Evolutionary conservation across 2,329 filamentous ascomycete species (phyloP).

Genomic region (Claviceps pusilla): DNA sequence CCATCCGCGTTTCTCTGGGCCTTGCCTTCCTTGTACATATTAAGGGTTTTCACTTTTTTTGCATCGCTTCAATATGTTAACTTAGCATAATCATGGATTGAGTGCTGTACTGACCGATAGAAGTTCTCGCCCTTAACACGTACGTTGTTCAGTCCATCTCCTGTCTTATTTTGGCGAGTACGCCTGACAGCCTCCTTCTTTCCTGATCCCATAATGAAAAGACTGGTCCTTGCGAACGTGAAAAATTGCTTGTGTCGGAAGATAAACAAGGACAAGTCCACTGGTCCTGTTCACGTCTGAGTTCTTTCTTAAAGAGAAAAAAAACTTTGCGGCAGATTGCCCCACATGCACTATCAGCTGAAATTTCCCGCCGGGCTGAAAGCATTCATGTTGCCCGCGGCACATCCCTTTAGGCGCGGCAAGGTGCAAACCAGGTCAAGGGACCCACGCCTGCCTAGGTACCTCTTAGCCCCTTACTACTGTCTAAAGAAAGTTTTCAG

Average conservation of each 20-base stretch:
- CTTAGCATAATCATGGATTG: conserved; percentile 1
- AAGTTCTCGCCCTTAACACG: conserved; percentile 96
- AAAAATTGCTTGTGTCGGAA: background rate
- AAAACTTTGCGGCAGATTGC: background rate
- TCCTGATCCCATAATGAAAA: conserved; percentile 56
- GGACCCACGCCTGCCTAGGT: too few relatives aligned
- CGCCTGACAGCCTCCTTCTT: conserved; percentile 85
- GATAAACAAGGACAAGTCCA: background rate
- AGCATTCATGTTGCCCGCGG: too few relatives aligned
- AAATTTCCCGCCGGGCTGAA: too few relatives aligned
- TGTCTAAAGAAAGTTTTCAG: too few relatives aligned
- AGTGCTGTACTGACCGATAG: conserved; percentile 48
- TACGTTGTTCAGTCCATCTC: conserved; percentile 83
- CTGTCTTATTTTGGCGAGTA: conserved; percentile 68
- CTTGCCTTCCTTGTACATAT: conserved; percentile 81
- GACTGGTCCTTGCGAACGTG: background rate
- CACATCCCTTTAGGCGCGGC: too few relatives aligned
- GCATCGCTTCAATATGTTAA: conserved; percentile 33
- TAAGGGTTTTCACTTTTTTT: conserved; percentile 78
- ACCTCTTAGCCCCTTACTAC: too few relatives aligned
- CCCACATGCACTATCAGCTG: background rate
- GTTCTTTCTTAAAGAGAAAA: background rate
- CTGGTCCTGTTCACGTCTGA: background rate
- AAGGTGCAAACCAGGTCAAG: too few relatives aligned
- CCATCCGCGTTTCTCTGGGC: conserved; percentile 68